phyloP scores from a whole-genome alignment of 495 filamentous ascomycete species.

The Hypoxylon subgilvum region DNA sequence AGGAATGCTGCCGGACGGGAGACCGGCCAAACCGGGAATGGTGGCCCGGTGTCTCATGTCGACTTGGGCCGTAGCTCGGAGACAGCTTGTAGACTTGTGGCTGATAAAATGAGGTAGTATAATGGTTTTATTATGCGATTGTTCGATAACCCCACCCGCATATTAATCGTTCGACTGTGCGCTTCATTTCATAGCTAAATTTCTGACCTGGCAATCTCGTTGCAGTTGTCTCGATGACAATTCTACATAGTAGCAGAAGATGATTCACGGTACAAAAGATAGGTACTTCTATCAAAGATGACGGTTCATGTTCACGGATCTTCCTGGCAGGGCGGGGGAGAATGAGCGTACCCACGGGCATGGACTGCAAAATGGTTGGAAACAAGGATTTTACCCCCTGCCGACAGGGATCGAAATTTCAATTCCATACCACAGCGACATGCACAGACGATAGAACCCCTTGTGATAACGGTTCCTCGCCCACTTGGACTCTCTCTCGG shows the following conservation, averaged over 20 bases:
- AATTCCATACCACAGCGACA: conserved; percentile 17
- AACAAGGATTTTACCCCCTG: conserved; percentile 24
- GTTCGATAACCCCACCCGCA: neutral
- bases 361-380: conserved; percentile 36
- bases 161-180: neutral
- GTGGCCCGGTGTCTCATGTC: neutral
- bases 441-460: conserved; percentile 24
- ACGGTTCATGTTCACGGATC: too few species aligned
- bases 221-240: too few species aligned
- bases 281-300: too few species aligned
- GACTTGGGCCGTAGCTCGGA: conserved; percentile 3
- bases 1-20: too few species aligned
- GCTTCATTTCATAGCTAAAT: too few species aligned
- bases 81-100: conserved; percentile 13
- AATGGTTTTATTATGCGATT: too few species aligned
- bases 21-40: too few species aligned
- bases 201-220: too few species aligned
- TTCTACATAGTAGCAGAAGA: too few species aligned
- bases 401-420: conserved; percentile 32
- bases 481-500: conserved; percentile 22
- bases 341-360: conserved; percentile 19
- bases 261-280: too few species aligned
- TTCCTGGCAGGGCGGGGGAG: conserved; percentile 11
- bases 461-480: conserved; percentile 25
- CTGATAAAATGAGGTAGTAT: neutral